These are phyloP conservation scores for Mikania micrantha DNA, from an alignment of 129 eudicot genomes.

Conservation along the genomic window DNA sequence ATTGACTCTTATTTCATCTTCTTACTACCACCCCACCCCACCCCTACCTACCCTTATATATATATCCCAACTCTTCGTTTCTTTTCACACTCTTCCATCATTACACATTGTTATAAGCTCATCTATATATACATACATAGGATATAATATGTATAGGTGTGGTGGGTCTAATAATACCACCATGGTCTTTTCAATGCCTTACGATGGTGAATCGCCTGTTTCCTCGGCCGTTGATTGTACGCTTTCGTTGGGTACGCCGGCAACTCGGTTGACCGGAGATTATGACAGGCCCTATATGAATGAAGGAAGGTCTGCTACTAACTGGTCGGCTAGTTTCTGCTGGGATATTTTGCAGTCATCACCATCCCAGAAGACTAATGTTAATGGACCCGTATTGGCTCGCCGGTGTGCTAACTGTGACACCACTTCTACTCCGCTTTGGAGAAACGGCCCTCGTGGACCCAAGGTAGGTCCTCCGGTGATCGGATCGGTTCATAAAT, in stretches of 20 bases:
- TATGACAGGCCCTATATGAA: conserved; percentile 1
- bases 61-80: conserved; percentile 6
- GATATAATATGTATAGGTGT: conserved; percentile 40
- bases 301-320: conserved; percentile 36
- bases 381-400: conserved; percentile 39
- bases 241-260: conserved; percentile 84
- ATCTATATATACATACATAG: conserved; percentile 1
- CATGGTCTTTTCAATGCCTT: conserved; percentile 20
- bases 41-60: background rate
- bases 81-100: conserved; percentile 22
- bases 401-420: conserved; percentile 95
- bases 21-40: conserved; percentile 16
- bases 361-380: conserved; percentile 28
- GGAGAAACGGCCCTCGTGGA: conserved; percentile 98
- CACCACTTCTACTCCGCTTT: conserved; percentile 96
- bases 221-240: conserved; percentile 81
- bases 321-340: conserved; percentile 53
- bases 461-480: conserved; percentile 76
- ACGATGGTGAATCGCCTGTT: conserved; percentile 26
- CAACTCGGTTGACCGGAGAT: conserved; percentile 44
- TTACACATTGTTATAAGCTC: too few species aligned
- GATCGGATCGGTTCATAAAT: too few species aligned
- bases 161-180: conserved; percentile 24
- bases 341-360: conserved; percentile 63
- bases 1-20: conserved; percentile 61